A percentile compares a stretch with the other conserved stretches of the same genome.
These are phyloP conservation scores for Cyberlindnera mrakii DNA, from an alignment of 805 yeast species.

Conservation along the genomic window DNA sequence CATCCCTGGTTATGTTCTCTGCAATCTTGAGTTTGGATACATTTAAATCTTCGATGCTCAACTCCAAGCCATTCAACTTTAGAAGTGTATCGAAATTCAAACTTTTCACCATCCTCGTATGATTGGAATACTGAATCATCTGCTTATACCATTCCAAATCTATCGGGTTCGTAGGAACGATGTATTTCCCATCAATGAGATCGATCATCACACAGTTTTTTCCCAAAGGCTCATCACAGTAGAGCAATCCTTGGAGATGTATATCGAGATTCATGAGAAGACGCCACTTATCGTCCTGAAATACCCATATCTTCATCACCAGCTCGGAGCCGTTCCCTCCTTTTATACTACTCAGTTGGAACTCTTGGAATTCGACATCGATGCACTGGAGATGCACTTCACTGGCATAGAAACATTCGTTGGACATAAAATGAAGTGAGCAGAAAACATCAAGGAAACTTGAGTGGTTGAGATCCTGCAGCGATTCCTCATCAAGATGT, in stretches of 20 bases:
- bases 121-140: not conserved
- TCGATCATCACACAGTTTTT: conserved; percentile 8
- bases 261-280: conserved; percentile 3
- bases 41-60: conserved; percentile 30
- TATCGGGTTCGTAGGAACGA: conserved; percentile 8
- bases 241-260: conserved; percentile 6
- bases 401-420: conserved; percentile 30
- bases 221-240: conserved; percentile 1
- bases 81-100: conserved; percentile 35
- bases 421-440: conserved; percentile 26
- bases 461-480: conserved; percentile 23
- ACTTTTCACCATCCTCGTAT: not conserved
- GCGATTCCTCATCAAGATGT: conserved; percentile 12
- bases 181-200: conserved; percentile 11
- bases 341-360: conserved; percentile 12
- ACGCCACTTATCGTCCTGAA: conserved; percentile 2
- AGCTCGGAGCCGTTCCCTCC: not conserved
- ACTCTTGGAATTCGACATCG: conserved; percentile 27
- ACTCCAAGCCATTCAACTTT: conserved; percentile 34
- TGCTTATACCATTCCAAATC: conserved; percentile 9
- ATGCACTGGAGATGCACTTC: conserved; percentile 24
- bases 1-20: not conserved
- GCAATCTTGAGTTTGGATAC: conserved; percentile 17
- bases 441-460: conserved; percentile 30
- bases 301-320: conserved; percentile 11